Base-by-base conservation (phyloP, 768 basidiomycete species). In the Melanogaster broomeanus region DNA sequence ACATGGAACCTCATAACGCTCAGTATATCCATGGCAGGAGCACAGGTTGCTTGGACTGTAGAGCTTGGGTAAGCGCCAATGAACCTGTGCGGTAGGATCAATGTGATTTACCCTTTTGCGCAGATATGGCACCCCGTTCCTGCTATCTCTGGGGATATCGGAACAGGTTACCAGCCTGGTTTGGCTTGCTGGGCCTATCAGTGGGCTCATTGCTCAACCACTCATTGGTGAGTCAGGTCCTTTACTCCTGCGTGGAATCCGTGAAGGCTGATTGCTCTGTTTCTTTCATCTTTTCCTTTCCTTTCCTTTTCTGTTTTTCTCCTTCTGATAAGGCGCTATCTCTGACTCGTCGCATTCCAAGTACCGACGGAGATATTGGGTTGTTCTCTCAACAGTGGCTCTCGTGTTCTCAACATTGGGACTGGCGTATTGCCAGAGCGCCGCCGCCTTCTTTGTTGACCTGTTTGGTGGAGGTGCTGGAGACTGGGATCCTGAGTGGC, bases 81-180 rank as follows among this genome's bases (percentile, higher is more conserved):
- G 21, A 16, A n/a, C n/a, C n/a, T 8, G 27, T 45, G 52, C 38
- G 15, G 19, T 39, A 52, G 41, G 38, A 25, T 34, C 37, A 3
- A 35, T 42, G n/a, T n/a, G n/a, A 19, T 38, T 59, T 25, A 51
- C 40, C 13, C 28, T 38, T 16, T 21, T 38, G 49, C 45, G 45
- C 59, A 97, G 96, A 67, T 97, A 96, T 62, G 96, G 96, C 33
- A 98, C 96, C 5, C 96, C 96, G 1, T 97, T 97, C 68, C 76
- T 98, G 34, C 78, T 96, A 13, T 78, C 77, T 28, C 76, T 89
- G 18, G 88, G 88, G 7, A 73, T 98, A 24, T 87, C 93, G 0
- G 95, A 94, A 65, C 86, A 92, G 64, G 74, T 94, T 15, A 98
- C 97, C 0, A 89, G 91, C 48, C 80, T 98, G 8, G 96, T 99